A percentile compares a stretch with the other conserved stretches of the same genome.
These are phyloP conservation scores for Nothomitra cinnamomea DNA, from an alignment of 2,329 filamentous ascomycete genomes.

Conservation along the genomic window DNA sequence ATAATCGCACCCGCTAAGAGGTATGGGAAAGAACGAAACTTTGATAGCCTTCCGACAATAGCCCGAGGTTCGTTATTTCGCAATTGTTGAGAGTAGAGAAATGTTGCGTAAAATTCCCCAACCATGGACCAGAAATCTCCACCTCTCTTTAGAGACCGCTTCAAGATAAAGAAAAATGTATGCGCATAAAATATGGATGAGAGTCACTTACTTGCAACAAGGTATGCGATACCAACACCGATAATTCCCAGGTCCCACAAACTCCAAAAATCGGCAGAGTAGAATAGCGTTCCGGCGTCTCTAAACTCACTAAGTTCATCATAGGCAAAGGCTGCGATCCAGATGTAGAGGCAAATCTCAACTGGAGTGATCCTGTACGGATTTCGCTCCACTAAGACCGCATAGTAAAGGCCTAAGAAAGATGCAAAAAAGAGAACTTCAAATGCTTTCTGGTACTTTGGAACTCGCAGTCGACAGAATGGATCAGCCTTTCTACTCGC, in stretches of 20 bases:
- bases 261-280: conserved; percentile 70
- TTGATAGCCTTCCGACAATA: no score
- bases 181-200: neutral
- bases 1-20: no score
- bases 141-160: no score
- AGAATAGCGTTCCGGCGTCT: conserved; percentile 76
- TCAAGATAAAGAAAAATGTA: no score
- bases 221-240: conserved; percentile 51
- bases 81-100: no score
- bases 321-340: conserved; percentile 75
- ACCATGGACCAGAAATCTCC: no score
- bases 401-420: conserved; percentile 69
- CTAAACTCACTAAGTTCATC: conserved; percentile 73
- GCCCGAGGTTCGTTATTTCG: no score
- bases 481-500: conserved; percentile 40
- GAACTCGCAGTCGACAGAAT: conserved; percentile 61
- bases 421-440: conserved; percentile 66
- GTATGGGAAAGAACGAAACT: no score
- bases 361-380: conserved; percentile 45
- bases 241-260: conserved; percentile 61
- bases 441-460: conserved; percentile 69
- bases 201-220: conserved; percentile 46
- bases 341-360: conserved; percentile 64
- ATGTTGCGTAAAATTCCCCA: no score
- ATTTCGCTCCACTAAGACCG: conserved; percentile 62